A percentile compares a stretch with the other conserved stretches of the same genome.
These are phyloP conservation scores for Ophiosphaerella narmari DNA, from an alignment of 2,329 filamentous ascomycete genomes.

Conservation along the genomic window DNA sequence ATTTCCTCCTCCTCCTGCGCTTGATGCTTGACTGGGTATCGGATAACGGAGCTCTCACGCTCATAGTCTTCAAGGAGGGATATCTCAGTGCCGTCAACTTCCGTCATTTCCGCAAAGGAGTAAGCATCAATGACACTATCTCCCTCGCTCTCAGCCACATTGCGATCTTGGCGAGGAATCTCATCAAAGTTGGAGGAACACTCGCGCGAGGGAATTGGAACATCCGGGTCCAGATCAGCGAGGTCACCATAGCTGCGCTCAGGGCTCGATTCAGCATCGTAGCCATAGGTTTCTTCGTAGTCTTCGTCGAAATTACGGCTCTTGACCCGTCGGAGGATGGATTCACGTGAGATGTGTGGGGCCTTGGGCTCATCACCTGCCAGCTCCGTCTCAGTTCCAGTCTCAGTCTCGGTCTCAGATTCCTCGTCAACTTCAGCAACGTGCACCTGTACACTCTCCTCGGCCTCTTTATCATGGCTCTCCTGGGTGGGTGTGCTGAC, in stretches of 20 bases:
- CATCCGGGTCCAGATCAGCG: slow-evolving; percentile 75
- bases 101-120: slow-evolving; percentile 59
- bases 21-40: slow-evolving; percentile 51
- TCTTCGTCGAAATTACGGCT: slow-evolving; percentile 61
- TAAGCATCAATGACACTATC: slow-evolving; percentile 62
- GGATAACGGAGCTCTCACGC: slow-evolving; percentile 59
- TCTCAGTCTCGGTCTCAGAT: slow-evolving; percentile 40
- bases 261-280: slow-evolving; percentile 57
- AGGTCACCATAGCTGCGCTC: slow-evolving; percentile 60
- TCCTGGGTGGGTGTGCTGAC: slow-evolving; percentile 44
- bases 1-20: slow-evolving; percentile 58
- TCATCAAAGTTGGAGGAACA: slow-evolving; percentile 64
- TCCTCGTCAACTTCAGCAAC: slow-evolving; percentile 36
- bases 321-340: slow-evolving; percentile 87
- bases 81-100: slow-evolving; percentile 60
- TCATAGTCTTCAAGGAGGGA: slow-evolving; percentile 51
- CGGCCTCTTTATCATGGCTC: slow-evolving; percentile 35
- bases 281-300: slow-evolving; percentile 45
- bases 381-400: slow-evolving; percentile 32
- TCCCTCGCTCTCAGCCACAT: slow-evolving; percentile 61
- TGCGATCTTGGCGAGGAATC: slow-evolving; percentile 64
- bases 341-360: slow-evolving; percentile 88
- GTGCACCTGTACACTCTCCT: slow-evolving; percentile 33
- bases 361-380: slow-evolving; percentile 62
- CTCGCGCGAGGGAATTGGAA: slow-evolving; percentile 87